Percentiles rank a stretch among this genome's conserved stretches.
These are phyloP conservation scores for Cicer chorassanicum DNA, from an alignment of 306 rosid species.

Conservation along the genomic window DNA sequence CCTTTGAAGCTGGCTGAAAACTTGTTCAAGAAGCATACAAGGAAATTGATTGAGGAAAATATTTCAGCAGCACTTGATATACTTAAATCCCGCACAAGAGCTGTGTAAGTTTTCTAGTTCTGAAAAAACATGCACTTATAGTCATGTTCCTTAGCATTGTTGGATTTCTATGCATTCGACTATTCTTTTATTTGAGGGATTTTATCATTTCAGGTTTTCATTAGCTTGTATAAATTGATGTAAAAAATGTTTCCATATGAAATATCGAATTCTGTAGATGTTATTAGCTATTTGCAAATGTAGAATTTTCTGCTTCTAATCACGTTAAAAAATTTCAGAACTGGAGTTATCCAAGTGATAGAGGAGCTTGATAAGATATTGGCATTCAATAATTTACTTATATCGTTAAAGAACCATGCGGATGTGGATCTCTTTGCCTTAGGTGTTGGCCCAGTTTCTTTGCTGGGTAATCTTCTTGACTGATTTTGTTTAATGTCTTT, in stretches of 20 bases:
- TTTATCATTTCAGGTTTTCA: constrained; percentile 7
- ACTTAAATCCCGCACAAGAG: constrained; percentile 83
- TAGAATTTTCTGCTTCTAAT: constrained; percentile 43
- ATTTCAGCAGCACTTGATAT: constrained; percentile 65
- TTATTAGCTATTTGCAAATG: constrained; percentile 16
- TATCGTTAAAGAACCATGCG: constrained; percentile 75
- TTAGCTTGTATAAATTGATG: constrained; percentile 3
- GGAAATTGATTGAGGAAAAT: constrained; percentile 81
- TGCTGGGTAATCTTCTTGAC: constrained; percentile 61
- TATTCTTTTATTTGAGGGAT: constrained; percentile 29
- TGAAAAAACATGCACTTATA: background rate
- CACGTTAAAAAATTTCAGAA: constrained; percentile 57
- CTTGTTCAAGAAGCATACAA: constrained; percentile 73
- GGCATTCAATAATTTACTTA: constrained; percentile 69
- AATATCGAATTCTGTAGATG: constrained; percentile 15
- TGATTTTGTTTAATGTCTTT: background rate
- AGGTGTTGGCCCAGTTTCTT: constrained; percentile 85
- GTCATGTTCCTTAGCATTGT: constrained; percentile 3
- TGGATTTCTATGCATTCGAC: background rate
- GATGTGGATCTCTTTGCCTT: constrained; percentile 75
- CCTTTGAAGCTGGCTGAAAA: constrained; percentile 73
- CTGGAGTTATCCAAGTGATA: constrained; percentile 64
- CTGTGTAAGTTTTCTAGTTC: constrained; percentile 60
- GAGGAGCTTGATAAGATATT: constrained; percentile 75
- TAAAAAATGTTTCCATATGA: background rate